These are phyloP conservation scores for Fusarium sulawesiense DNA, from an alignment of 2,329 filamentous ascomycete species.

Conservation along the genomic window DNA sequence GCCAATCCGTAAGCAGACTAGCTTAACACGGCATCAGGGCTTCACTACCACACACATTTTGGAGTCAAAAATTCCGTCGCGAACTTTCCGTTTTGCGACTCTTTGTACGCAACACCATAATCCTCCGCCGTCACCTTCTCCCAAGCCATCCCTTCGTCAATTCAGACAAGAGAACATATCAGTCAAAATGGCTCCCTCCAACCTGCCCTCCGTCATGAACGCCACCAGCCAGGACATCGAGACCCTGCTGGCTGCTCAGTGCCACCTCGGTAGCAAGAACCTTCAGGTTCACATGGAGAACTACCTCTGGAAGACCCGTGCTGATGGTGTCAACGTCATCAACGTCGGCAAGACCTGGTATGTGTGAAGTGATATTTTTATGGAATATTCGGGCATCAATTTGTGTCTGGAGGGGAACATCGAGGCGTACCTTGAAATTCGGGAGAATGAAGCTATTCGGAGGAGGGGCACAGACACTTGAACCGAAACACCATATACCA, in stretches of 20 bases:
- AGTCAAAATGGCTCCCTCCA: conserved; percentile 92
- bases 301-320: conserved; percentile 99
- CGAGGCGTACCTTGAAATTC: neutral
- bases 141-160: conserved; percentile 46
- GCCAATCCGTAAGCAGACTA: conserved; percentile 45
- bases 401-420: neutral
- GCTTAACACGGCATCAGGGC: conserved; percentile 48
- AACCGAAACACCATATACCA: conserved; percentile 35
- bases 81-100: conserved; percentile 56
- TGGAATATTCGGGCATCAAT: conserved; percentile 1
- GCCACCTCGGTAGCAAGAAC: conserved; percentile 98
- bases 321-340: conserved; percentile 97
- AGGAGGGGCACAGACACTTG: conserved; percentile 33
- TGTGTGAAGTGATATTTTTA: conserved; percentile 46
- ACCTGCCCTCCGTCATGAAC: conserved; percentile 96
- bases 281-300: conserved; percentile 99
- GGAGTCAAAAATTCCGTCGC: conserved; percentile 52
- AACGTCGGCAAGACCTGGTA: conserved; percentile 99
- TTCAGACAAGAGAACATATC: conserved; percentile 48
- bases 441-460: conserved; percentile 26
- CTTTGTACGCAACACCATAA: conserved; percentile 46
- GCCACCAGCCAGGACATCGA: conserved; percentile 98
- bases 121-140: conserved; percentile 44
- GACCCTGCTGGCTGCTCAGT: conserved; percentile 97
- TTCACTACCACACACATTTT: conserved; percentile 56